Conservation (phyloP, 352 stramenopile genomes). For the Pythium guiyangense region DNA sequence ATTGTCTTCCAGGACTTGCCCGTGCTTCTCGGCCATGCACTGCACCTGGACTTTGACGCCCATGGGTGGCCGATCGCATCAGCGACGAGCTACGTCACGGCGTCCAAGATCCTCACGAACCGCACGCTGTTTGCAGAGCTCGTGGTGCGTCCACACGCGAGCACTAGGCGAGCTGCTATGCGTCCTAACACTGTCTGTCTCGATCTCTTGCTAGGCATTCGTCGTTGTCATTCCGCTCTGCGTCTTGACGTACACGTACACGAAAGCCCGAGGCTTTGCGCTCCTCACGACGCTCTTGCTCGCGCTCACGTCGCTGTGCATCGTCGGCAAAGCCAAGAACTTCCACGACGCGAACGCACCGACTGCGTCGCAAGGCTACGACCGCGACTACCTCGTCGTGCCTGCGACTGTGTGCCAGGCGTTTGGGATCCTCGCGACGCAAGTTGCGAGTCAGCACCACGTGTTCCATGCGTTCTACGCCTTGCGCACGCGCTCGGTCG, state of each 20-base stretch:
- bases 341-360: constrained; percentile 23
- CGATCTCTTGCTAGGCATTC: constrained; percentile 16
- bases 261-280: constrained; percentile 22
- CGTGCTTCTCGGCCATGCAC: constrained; percentile 26
- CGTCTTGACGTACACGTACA: constrained; percentile 26
- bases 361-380: constrained; percentile 23
- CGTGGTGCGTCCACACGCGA: constrained; percentile 18
- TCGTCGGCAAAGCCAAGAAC: constrained; percentile 20
- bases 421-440: constrained; percentile 39
- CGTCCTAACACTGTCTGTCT: background rate
- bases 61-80: constrained; percentile 15
- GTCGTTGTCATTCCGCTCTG: constrained; percentile 38
- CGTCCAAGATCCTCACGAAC: constrained; percentile 25
- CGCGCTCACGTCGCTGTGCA: constrained; percentile 22
- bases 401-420: constrained; percentile 37
- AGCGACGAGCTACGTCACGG: constrained; percentile 3
- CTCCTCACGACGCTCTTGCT: constrained; percentile 21
- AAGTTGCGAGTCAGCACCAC: constrained; percentile 41
- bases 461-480: constrained; percentile 53
- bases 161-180: background rate
- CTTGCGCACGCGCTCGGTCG: constrained; percentile 30
- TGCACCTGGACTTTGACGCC: constrained; percentile 31
- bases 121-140: constrained; percentile 31
- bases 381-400: constrained; percentile 42
- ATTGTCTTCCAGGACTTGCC: constrained; percentile 41